Percentiles rank a stretch among this genome's conserved stretches.
phyloP scores from a whole-genome alignment of 1,284 basidiomycete genomes.

The Trichosporon coremiiforme region DNA sequence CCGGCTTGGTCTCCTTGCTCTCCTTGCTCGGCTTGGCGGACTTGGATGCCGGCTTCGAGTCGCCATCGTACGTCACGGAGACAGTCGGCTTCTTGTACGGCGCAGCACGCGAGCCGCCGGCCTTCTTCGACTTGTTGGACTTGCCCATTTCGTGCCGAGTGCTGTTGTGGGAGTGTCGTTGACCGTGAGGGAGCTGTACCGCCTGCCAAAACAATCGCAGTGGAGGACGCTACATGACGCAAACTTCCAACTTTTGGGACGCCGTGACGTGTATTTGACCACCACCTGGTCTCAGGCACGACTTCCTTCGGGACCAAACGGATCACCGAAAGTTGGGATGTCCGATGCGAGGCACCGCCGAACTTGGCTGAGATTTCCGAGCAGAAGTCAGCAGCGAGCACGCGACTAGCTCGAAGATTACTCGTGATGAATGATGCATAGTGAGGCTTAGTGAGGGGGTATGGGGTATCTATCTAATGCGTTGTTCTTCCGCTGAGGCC shows the following conservation, averaged over 20 bases:
- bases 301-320: constrained; percentile 7
- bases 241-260: constrained; percentile 24
- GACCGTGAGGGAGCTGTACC: neutral
- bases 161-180: neutral
- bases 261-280: constrained; percentile 6
- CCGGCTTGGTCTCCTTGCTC: neutral
- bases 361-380: neutral
- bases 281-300: neutral
- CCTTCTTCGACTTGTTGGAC: constrained; percentile 27
- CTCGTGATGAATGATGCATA: constrained; percentile 26
- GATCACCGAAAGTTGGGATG: constrained; percentile 17
- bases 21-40: constrained; percentile 10
- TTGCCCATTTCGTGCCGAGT: constrained; percentile 40
- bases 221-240: neutral
- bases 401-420: neutral
- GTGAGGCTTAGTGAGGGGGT: constrained; percentile 17
- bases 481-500: constrained; percentile 25
- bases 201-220: constrained; percentile 3
- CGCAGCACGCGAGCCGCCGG: constrained; percentile 24
- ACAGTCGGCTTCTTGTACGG: constrained; percentile 39
- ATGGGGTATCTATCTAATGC: constrained; percentile 27
- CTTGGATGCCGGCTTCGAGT: constrained; percentile 22
- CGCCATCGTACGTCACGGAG: constrained; percentile 47
- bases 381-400: neutral
- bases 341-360: neutral